phyloP scores from a whole-genome alignment of 139 green algal species.

The Medakamo hakoo region DNA sequence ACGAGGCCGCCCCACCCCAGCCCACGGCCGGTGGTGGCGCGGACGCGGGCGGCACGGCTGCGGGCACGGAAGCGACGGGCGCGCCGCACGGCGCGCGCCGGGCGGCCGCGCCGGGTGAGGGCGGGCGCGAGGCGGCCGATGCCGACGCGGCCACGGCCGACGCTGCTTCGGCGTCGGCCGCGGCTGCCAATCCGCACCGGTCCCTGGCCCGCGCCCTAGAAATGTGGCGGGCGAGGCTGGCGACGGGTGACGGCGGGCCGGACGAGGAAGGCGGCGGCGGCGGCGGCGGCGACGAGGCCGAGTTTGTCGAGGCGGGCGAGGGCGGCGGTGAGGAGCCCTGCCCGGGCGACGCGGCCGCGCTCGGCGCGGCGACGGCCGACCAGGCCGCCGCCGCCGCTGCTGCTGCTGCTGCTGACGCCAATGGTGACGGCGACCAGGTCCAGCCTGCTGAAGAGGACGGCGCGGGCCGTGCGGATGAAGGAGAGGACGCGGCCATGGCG shows the following conservation, averaged over 20 bases:
- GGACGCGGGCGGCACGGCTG: too few species aligned
- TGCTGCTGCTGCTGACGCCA: neutral
- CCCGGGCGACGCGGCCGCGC: slow-evolving; percentile 29
- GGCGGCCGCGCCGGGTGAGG: slow-evolving; percentile 18
- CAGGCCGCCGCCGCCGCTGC: slow-evolving; percentile 32
- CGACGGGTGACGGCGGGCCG: slow-evolving; percentile 1
- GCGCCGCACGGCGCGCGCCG: slow-evolving; percentile 2
- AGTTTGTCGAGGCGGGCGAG: slow-evolving; percentile 17
- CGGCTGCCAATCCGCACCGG: neutral
- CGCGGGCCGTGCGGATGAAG: slow-evolving; percentile 8
- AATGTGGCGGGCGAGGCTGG: neutral
- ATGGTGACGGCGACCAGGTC: neutral
- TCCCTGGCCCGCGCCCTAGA: neutral
- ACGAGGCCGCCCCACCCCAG: neutral
- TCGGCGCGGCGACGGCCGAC: slow-evolving; percentile 80
- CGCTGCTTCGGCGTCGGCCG: neutral
- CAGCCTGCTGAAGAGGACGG: slow-evolving; percentile 10
- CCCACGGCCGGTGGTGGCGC: too few species aligned
- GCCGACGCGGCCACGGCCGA: neutral
- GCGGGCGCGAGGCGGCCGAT: slow-evolving; percentile 1
- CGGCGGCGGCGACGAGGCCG: slow-evolving; percentile 18
- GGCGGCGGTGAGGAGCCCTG: slow-evolving; percentile 8
- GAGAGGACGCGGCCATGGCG: neutral
- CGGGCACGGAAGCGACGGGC: neutral
- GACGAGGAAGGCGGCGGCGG: slow-evolving; percentile 24